Evolutionary conservation across 2,329 filamentous ascomycete species (phyloP).

Genomic region (Rhynchosporium agropyri): DNA sequence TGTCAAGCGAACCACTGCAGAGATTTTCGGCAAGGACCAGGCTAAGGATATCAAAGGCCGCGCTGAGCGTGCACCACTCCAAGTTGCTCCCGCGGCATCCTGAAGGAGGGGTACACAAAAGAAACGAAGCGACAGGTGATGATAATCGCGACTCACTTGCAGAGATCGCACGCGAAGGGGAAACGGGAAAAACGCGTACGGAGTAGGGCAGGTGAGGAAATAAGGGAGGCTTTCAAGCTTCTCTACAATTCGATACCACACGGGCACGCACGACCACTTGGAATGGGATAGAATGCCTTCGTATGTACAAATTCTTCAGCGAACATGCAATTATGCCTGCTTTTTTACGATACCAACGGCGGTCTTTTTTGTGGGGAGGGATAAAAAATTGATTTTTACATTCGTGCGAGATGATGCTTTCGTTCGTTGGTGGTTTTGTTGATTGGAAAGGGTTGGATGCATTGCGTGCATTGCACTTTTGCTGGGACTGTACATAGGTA

Average conservation of each 20-base stretch:
- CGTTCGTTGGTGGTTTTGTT: background rate
- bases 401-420: background rate
- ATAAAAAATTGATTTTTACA: background rate
- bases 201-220: conserved; percentile 9
- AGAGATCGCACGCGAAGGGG: conserved; percentile 8
- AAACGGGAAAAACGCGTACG: conserved; percentile 12
- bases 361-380: conserved; percentile 2
- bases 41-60: conserved; percentile 28
- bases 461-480: background rate
- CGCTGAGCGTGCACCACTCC: conserved; percentile 33
- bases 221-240: conserved; percentile 20
- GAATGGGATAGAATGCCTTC: conserved; percentile 12
- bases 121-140: background rate
- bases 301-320: conserved; percentile 15
- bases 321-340: background rate
- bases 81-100: conserved; percentile 36
- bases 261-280: conserved; percentile 9
- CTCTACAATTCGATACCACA: conserved; percentile 23
- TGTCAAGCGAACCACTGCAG: conserved; percentile 77
- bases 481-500: conserved; percentile 17
- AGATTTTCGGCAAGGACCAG: conserved; percentile 53
- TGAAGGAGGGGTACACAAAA: conserved; percentile 19
- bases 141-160: background rate
- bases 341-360: conserved; percentile 26
- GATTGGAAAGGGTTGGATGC: background rate